Evolutionary conservation across 805 yeast genomes (phyloP).

Genomic region (Tetrapisispora phaffii): DNA sequence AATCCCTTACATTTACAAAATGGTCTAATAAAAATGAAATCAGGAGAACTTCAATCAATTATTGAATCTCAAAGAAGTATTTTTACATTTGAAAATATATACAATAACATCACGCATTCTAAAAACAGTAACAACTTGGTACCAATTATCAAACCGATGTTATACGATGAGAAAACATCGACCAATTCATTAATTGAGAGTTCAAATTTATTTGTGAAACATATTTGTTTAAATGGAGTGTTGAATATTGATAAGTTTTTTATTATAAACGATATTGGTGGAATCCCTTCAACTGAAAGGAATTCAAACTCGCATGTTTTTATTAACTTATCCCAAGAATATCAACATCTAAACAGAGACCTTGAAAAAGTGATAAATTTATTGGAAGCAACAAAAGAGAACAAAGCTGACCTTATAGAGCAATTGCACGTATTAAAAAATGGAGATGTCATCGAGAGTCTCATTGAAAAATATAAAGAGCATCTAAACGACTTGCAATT

Average conservation of each 20-base stretch:
- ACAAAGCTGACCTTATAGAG: slow-evolving; percentile 12
- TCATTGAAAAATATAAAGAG: slow-evolving; percentile 1
- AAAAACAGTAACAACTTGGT: slow-evolving; percentile 19
- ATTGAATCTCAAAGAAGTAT: slow-evolving; percentile 1
- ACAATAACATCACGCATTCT: background rate
- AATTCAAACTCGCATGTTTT: slow-evolving; percentile 76
- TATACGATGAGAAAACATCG: slow-evolving; percentile 48
- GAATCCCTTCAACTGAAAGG: slow-evolving; percentile 81
- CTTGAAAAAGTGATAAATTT: slow-evolving; percentile 6
- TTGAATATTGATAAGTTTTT: slow-evolving; percentile 64
- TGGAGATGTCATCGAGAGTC: slow-evolving; percentile 8
- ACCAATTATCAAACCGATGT: slow-evolving; percentile 52
- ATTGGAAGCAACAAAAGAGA: slow-evolving; percentile 9
- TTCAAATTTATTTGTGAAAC: slow-evolving; percentile 30
- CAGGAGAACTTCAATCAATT: slow-evolving; percentile 14
- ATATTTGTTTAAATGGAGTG: slow-evolving; percentile 26
- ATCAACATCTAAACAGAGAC: slow-evolving; percentile 6
- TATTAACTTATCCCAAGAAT: slow-evolving; percentile 78
- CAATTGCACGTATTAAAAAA: slow-evolving; percentile 5
- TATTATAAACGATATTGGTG: slow-evolving; percentile 74
- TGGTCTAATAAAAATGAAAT: slow-evolving; percentile 10
- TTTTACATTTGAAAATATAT: background rate
- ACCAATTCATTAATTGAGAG: slow-evolving; percentile 32
- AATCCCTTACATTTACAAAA: slow-evolving; percentile 21
- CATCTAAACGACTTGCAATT: slow-evolving; percentile 61